phyloP scores from a whole-genome alignment of 2,329 filamentous ascomycete species.

The Aspergillus terreus region DNA sequence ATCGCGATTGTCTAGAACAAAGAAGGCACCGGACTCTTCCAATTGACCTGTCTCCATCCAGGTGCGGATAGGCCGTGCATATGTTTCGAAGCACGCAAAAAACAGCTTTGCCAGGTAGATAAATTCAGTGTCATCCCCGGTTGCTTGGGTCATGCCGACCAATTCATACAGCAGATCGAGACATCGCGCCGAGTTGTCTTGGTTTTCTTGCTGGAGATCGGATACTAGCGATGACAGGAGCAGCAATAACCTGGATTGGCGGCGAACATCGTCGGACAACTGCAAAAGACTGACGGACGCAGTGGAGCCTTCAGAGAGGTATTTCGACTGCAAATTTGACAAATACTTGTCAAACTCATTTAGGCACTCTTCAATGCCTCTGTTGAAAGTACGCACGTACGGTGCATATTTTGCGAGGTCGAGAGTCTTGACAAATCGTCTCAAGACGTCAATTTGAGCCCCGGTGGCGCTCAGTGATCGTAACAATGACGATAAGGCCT shows the following conservation, averaged over 20 bases:
- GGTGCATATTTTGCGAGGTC: constrained; percentile 46
- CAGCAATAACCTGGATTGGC: constrained; percentile 53
- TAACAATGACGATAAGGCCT: constrained; percentile 30
- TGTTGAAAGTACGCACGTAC: constrained; percentile 68
- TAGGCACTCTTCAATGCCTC: constrained; percentile 58
- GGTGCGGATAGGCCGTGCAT: constrained; percentile 70
- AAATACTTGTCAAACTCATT: constrained; percentile 56
- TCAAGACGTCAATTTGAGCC: constrained; percentile 44
- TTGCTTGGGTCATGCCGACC: constrained; percentile 65
- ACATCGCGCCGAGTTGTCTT: constrained; percentile 62
- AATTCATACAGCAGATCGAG: constrained; percentile 74
- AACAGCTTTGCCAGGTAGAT: constrained; percentile 65
- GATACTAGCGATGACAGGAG: constrained; percentile 61
- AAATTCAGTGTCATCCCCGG: constrained; percentile 61
- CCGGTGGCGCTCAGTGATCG: constrained; percentile 49
- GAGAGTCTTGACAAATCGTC: constrained; percentile 43
- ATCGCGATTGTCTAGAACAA: constrained; percentile 60
- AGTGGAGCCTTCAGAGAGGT: constrained; percentile 53
- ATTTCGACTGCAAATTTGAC: constrained; percentile 57
- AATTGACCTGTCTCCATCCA: constrained; percentile 85
- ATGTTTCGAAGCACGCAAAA: constrained; percentile 76
- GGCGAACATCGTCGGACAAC: constrained; percentile 56
- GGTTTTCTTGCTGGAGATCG: constrained; percentile 44
- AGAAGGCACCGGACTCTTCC: constrained; percentile 62
- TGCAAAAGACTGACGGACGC: constrained; percentile 64